These are phyloP conservation scores for Dorcoceras hygrometricum DNA, from an alignment of 257 asterid genomes.

Conservation along the genomic window DNA sequence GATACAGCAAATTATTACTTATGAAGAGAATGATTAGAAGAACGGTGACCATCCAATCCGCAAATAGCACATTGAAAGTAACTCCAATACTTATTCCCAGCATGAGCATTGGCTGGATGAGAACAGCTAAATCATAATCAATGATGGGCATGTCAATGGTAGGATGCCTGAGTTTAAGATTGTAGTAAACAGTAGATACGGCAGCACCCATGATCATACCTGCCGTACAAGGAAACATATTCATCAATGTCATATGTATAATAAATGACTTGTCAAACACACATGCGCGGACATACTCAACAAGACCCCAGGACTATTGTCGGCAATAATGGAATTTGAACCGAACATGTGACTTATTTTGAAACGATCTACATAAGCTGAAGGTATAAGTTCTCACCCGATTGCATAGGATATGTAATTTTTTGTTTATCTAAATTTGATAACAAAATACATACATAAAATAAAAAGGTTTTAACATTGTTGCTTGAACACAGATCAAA, in stretches of 20 bases:
- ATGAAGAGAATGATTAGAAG: slow-evolving; percentile 83
- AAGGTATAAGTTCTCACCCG: background rate
- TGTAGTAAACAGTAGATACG: slow-evolving; percentile 84
- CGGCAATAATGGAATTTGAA: background rate
- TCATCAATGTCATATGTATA: slow-evolving; percentile 15
- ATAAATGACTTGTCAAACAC: background rate
- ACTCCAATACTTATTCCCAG: slow-evolving; percentile 95
- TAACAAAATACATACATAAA: background rate
- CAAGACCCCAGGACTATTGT: background rate
- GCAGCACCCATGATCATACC: slow-evolving; percentile 99
- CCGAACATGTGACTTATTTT: background rate
- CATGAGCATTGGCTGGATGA: slow-evolving; percentile 98
- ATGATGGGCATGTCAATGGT: slow-evolving; percentile 89
- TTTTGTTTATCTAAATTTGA: background rate
- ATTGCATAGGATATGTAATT: background rate
- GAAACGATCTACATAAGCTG: background rate
- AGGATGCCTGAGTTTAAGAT: slow-evolving; percentile 89
- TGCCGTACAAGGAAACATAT: slow-evolving; percentile 32
- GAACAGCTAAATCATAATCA: slow-evolving; percentile 92
- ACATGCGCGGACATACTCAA: background rate
- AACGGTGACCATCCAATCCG: slow-evolving; percentile 99
- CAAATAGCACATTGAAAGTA: slow-evolving; percentile 83
- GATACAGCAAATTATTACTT: slow-evolving; percentile 41
- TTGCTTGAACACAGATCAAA: background rate
- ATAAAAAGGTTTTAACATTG: background rate